These are phyloP conservation scores for Venturia nashicola DNA, from an alignment of 2,329 filamentous ascomycete species.

Conservation along the genomic window DNA sequence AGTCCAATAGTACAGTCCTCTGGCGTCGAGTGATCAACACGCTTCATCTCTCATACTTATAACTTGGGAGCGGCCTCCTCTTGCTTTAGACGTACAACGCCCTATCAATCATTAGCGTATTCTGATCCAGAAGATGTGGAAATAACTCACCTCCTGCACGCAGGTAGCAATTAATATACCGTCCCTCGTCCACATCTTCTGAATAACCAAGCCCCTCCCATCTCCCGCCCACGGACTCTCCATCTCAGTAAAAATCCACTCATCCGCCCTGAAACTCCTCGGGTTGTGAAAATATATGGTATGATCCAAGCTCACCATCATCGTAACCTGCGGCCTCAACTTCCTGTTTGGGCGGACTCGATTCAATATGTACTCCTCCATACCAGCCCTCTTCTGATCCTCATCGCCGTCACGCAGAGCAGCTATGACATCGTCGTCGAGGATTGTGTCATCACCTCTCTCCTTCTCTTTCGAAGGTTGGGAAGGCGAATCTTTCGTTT, in stretches of 20 bases:
- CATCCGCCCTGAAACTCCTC: slow-evolving; percentile 37
- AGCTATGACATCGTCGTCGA: slow-evolving; percentile 16
- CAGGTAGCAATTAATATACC: slow-evolving; percentile 67
- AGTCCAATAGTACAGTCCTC: not conserved
- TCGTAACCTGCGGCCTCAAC: slow-evolving; percentile 51
- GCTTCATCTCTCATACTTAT: not conserved
- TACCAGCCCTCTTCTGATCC: not conserved
- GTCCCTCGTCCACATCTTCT: slow-evolving; percentile 59
- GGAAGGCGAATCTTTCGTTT: not conserved
- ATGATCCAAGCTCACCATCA: slow-evolving; percentile 76
- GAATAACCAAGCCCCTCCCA: slow-evolving; percentile 62
- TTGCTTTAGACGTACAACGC: slow-evolving; percentile 9
- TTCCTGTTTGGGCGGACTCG: slow-evolving; percentile 2
- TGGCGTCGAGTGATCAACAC: not conserved
- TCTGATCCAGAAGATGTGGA: not conserved
- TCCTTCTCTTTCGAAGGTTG: slow-evolving; percentile 7
- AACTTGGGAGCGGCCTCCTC: not conserved
- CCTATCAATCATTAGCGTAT: not conserved
- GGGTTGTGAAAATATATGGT: slow-evolving; percentile 43
- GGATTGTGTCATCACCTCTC: slow-evolving; percentile 13
- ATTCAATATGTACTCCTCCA: not conserved
- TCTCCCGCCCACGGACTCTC: slow-evolving; percentile 70
- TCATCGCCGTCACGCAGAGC: not conserved
- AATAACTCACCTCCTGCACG: slow-evolving; percentile 50
- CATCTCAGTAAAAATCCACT: slow-evolving; percentile 75